These are phyloP conservation scores for Trichoderma citrinoviride DNA, from an alignment of 2,329 filamentous ascomycete genomes.

Conservation along the genomic window DNA sequence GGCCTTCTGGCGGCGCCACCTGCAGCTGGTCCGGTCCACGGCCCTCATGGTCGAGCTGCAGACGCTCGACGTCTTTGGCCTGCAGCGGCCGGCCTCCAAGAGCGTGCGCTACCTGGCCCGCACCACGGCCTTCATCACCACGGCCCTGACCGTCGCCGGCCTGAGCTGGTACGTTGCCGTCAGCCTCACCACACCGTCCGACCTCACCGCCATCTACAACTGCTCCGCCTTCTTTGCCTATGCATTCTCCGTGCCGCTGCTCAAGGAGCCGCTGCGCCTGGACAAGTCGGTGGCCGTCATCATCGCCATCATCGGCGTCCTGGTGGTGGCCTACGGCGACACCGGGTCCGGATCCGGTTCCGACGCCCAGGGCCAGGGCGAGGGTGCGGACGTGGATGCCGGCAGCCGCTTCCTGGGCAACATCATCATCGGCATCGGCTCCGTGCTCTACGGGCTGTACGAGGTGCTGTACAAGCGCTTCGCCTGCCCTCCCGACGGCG, in stretches of 20 bases:
- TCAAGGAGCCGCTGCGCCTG: conserved; percentile 77
- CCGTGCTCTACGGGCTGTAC: conserved; percentile 92
- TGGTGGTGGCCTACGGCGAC: conserved; percentile 95
- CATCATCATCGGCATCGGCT: conserved; percentile 85
- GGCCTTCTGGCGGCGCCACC: conserved; percentile 73
- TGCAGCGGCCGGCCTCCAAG: conserved; percentile 34
- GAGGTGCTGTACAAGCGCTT: conserved; percentile 94
- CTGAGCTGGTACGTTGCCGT: conserved; percentile 96
- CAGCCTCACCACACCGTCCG: conserved; percentile 85
- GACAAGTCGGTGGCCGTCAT: conserved; percentile 85
- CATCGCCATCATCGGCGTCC: conserved; percentile 83
- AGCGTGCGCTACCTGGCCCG: conserved; percentile 64
- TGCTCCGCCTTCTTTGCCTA: conserved; percentile 99
- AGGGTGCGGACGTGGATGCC: conserved; percentile 47
- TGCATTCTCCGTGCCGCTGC: conserved; percentile 86
- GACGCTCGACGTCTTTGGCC: conserved; percentile 62
- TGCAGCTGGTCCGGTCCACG: conserved; percentile 51
- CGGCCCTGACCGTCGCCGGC: conserved; percentile 82
- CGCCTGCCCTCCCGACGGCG: conserved; percentile 90
- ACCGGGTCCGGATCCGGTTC: conserved; percentile 42
- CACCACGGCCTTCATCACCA: conserved; percentile 79
- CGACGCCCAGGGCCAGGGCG: conserved; percentile 21
- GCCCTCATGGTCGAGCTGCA: conserved; percentile 82
- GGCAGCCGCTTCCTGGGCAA: conserved; percentile 78
- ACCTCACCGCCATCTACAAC: conserved; percentile 98